Evolutionary conservation across 371 early-diverging fungal genomes (phyloP), one percentile per base, ranked within the genome.

Genomic region (Mucor saturninus): DNA sequence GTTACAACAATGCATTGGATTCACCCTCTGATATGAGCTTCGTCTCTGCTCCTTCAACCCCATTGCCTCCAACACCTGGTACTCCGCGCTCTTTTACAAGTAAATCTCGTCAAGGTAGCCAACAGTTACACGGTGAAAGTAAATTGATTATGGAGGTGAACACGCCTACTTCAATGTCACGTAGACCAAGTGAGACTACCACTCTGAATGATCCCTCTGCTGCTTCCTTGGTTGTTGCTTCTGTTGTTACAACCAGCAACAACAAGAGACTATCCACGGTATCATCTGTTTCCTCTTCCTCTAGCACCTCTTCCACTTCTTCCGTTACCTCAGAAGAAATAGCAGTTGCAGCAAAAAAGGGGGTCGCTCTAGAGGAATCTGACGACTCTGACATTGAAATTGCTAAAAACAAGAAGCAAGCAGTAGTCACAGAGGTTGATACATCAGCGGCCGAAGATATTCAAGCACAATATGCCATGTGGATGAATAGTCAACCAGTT

Each of bases 401-500:
- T 45, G 48, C 28, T 26, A 49, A 54, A 14, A 26, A 7, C 26
- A 46, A 46, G 26, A 50, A 49, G 7, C 11, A 48, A 15, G 35
- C 11, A 6, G 35, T 30, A 6, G 28, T 13, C 2, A 52, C 9
- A 39, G 40, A 43, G 28, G 37, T 15, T 15, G 35, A 40, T 11
- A 39, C 53, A 61, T 7, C 13, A 32, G 11, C 38, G 26, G 61
- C 40, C 29, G 50, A 35, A 43, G 74, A 77, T 58, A 74, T 76
- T 38, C 74, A 77, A 46, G 57, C 70, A 32, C 75, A 77, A 31
- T 77, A 77, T 64, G 67, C 77, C 50, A 67, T 74, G 71, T 77
- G 77, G 77, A 71, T 72, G 63, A 74, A 70, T 59, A 77, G 70
- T 31, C 77, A 77, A 50, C 53, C 50, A 7, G 30, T 14, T 50